Conservation (phyloP, 805 yeast species). For the Maudiozyma serrabonitensis region DNA sequence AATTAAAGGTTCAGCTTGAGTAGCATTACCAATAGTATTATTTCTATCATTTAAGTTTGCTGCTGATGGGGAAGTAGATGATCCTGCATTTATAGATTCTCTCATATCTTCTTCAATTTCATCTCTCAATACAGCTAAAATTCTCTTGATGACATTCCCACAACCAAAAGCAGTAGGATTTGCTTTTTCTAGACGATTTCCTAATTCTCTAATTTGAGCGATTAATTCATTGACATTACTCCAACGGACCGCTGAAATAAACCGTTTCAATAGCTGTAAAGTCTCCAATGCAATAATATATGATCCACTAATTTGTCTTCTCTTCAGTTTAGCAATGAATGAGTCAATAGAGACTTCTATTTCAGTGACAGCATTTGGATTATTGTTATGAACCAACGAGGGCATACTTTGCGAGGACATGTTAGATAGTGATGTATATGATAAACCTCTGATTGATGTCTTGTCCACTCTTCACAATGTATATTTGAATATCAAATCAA, state of each 20-base stretch:
- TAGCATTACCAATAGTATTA: slow-evolving; percentile 8
- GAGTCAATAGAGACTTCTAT: slow-evolving; percentile 34
- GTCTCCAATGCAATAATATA: slow-evolving; percentile 77
- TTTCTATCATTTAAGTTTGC: background rate
- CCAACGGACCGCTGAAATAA: slow-evolving; percentile 87
- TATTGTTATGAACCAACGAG: slow-evolving; percentile 1
- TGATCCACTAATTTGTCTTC: slow-evolving; percentile 78
- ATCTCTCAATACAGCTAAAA: slow-evolving; percentile 77
- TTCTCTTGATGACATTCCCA: slow-evolving; percentile 87
- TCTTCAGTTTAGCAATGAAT: slow-evolving; percentile 52
- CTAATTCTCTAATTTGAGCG: slow-evolving; percentile 60
- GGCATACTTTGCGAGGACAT: slow-evolving; percentile 9
- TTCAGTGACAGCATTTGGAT: slow-evolving; percentile 18
- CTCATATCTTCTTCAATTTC: slow-evolving; percentile 52
- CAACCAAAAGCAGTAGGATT: slow-evolving; percentile 83
- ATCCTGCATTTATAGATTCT: slow-evolving; percentile 11
- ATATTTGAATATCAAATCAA: too few relatives aligned
- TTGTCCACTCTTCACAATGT: too few relatives aligned
- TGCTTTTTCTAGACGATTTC: slow-evolving; percentile 59
- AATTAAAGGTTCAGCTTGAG: slow-evolving; percentile 43
- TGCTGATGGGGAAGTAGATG: background rate
- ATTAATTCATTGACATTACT: slow-evolving; percentile 64
- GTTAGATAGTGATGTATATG: too few relatives aligned
- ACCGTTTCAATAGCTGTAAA: slow-evolving; percentile 77
- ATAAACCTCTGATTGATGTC: too few relatives aligned